These are phyloP conservation scores for Mortierella sp. DNA, from an alignment of 371 early-diverging fungal genomes.

Conservation along the genomic window DNA sequence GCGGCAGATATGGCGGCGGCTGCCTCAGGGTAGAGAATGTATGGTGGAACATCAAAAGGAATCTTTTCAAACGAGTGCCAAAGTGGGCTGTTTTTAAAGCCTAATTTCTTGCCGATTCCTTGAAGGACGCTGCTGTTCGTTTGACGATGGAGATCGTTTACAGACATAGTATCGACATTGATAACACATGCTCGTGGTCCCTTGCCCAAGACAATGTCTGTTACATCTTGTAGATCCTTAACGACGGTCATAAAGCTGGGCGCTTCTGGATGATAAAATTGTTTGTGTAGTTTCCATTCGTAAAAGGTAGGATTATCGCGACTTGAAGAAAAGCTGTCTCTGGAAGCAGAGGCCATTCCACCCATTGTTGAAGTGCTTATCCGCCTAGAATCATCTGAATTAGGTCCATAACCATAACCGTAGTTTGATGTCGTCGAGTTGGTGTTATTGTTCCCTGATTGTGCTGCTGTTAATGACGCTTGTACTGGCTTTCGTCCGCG, in stretches of 20 bases:
- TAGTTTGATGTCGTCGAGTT: too few relatives aligned
- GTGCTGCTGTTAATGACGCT: neutral
- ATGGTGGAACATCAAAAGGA: slow-evolving; percentile 48
- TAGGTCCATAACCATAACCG: neutral
- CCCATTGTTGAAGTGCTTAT: neutral
- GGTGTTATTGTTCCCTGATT: neutral
- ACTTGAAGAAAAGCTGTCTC: neutral
- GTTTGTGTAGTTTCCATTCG: slow-evolving; percentile 44
- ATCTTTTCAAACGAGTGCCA: slow-evolving; percentile 58
- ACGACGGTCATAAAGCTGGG: slow-evolving; percentile 57
- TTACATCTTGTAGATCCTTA: slow-evolving; percentile 42
- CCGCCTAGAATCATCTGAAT: slow-evolving; percentile 18
- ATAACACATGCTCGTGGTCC: slow-evolving; percentile 47
- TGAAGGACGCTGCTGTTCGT: slow-evolving; percentile 26
- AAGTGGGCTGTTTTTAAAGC: slow-evolving; percentile 30
- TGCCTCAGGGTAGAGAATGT: slow-evolving; percentile 39
- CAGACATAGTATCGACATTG: slow-evolving; percentile 49
- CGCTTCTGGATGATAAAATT: slow-evolving; percentile 54
- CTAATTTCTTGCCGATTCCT: slow-evolving; percentile 41
- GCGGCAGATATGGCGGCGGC: slow-evolving; percentile 29
- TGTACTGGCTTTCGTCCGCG: slow-evolving; percentile 26
- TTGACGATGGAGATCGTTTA: slow-evolving; percentile 42
- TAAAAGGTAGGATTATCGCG: slow-evolving; percentile 5
- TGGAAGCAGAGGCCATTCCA: slow-evolving; percentile 5
- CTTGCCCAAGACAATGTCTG: slow-evolving; percentile 48